Base-by-base conservation (phyloP, 768 basidiomycete genomes). In the Phlebiopsis flavidoalba region DNA sequence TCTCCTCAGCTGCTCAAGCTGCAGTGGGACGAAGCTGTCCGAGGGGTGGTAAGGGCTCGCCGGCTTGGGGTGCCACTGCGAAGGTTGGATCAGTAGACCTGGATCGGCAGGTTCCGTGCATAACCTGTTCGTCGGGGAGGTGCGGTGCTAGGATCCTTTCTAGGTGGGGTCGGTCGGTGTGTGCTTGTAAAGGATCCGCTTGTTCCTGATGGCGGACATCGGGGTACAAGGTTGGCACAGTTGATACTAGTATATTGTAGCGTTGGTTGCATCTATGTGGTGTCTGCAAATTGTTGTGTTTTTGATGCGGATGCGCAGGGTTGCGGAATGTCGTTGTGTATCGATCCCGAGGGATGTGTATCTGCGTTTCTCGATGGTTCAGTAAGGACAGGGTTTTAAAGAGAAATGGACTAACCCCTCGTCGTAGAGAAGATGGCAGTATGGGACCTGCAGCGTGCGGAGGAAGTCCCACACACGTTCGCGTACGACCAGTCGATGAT, bases 271-370 rank as follows among this genome's bases (percentile, higher is more conserved):
- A n/a, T n/a, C n/a, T n/a, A n/a, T n/a, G n/a, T n/a, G n/a, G n/a
- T n/a, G n/a, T n/a, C n/a, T n/a, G n/a, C n/a, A n/a, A n/a, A n/a
- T n/a, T n/a, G n/a, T n/a, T 65, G 57, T 36, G 59, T n/a, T n/a
- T n/a, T n/a, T 57, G 31, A 76, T 59, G 49, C 71, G 76, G 3
- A 98, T n/a, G 83, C 1, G 91, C 87, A 1, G 96, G 95, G 68
- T 98, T 98, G 0, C 87, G 94, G 70, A 88, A 89, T 0, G 97
- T 98, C n/a, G 75, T 98, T 97, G 74, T 85, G 92, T 8, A 90
- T 94, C 11, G 95, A 97, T 17, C 97, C n/a, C 96, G 19, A 99
- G 84, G 5, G 96, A 98, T 2, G 97, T 99, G 73, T 96, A 99
- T n/a, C 95, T 96, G 64, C 8, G 12, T 49, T 36, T 37, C 8